Conservation (phyloP, 257 asterid genomes). For the Nicotiana knightiana region DNA sequence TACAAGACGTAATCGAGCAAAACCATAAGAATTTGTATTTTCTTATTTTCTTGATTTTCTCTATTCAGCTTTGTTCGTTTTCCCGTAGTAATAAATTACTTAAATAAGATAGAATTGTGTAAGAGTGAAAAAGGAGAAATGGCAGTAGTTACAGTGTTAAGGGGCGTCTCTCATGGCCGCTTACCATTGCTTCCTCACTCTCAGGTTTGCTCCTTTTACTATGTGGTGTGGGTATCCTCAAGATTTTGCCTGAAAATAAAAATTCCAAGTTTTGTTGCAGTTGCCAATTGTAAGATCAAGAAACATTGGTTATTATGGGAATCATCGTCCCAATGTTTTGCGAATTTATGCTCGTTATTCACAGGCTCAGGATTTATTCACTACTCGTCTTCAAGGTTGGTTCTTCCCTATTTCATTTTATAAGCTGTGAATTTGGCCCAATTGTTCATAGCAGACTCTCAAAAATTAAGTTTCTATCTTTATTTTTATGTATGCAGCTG, state of each 20-base stretch:
- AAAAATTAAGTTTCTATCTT: neutral
- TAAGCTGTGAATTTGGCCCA: neutral
- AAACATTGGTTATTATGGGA: conserved; percentile 22
- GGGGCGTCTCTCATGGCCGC: conserved; percentile 44
- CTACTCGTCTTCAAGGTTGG: conserved; percentile 93
- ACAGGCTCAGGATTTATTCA: conserved; percentile 69
- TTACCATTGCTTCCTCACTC: conserved; percentile 38
- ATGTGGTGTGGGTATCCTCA: neutral
- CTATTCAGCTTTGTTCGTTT: neutral
- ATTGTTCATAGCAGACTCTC: too few relatives aligned
- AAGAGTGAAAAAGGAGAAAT: conserved; percentile 12
- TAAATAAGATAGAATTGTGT: neutral
- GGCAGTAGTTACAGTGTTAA: conserved; percentile 55
- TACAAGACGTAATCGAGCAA: neutral
- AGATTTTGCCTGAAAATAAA: neutral
- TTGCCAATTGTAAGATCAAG: conserved; percentile 32
- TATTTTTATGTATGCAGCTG: neutral
- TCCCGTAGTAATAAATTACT: neutral
- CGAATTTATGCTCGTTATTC: conserved; percentile 56
- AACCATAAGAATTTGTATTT: too few relatives aligned
- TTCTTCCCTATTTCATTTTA: neutral
- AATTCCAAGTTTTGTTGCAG: conserved; percentile 27
- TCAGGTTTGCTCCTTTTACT: conserved; percentile 33
- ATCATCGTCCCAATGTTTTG: conserved; percentile 21
- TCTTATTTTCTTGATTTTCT: too few relatives aligned